Conservation (phyloP, 495 filamentous ascomycete genomes). For the Neurospora sp. region DNA sequence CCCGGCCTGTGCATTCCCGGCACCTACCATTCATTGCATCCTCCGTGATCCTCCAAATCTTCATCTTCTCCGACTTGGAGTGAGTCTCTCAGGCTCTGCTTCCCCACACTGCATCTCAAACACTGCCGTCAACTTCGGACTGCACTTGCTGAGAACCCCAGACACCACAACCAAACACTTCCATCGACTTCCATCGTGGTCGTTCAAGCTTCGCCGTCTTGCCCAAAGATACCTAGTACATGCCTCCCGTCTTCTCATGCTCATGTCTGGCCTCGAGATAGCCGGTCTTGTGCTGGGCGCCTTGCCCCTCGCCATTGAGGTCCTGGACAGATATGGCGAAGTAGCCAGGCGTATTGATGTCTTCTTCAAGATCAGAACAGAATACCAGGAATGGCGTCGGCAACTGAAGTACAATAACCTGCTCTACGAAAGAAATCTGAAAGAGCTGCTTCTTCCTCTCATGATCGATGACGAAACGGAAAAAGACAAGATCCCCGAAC, state of each 20-base stretch:
- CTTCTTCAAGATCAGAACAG: conserved; percentile 17
- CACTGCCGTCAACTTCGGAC: no score
- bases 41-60: no score
- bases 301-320: conserved; percentile 21
- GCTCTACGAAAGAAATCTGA: conserved; percentile 1
- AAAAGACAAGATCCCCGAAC: background rate
- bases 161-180: no score
- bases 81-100: background rate
- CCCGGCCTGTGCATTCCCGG: background rate
- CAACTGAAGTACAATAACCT: conserved; percentile 14
- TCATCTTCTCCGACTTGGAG: no score
- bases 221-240: background rate
- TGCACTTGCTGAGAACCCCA: background rate
- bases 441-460: conserved; percentile 8
- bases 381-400: conserved; percentile 16
- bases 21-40: no score
- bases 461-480: background rate
- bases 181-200: no score
- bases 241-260: no score
- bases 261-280: conserved; percentile 26
- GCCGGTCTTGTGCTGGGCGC: conserved; percentile 22
- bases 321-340: conserved; percentile 23
- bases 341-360: conserved; percentile 11
- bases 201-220: no score
- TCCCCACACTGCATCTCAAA: background rate